These are phyloP conservation scores for Fragaria vesca DNA, from an alignment of 306 rosid genomes.

Conservation along the genomic window DNA sequence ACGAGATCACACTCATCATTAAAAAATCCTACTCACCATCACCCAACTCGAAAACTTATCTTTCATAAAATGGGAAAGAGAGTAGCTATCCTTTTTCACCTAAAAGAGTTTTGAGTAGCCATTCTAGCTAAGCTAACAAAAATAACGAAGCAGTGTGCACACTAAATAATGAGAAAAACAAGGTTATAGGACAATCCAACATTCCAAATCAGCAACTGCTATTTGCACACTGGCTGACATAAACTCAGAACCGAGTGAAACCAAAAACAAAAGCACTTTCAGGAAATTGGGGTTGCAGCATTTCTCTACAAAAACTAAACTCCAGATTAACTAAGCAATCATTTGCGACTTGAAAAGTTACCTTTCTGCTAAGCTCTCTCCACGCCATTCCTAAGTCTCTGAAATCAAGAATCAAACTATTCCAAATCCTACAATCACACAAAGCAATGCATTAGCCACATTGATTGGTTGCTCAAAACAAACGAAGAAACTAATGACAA, in stretches of 20 bases:
- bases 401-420: background rate
- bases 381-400: constrained; percentile 78
- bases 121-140: background rate
- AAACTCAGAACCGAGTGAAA: constrained; percentile 2
- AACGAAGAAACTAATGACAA: background rate
- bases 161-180: background rate
- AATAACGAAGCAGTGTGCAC: background rate
- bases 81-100: background rate
- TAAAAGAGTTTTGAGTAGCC: background rate
- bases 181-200: background rate
- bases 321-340: background rate
- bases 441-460: constrained; percentile 8
- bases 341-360: constrained; percentile 12
- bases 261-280: background rate
- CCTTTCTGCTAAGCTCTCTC: constrained; percentile 67
- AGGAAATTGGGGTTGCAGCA: background rate
- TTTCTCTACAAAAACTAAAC: background rate
- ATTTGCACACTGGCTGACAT: background rate
- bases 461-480: background rate
- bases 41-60: background rate
- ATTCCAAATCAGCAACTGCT: background rate
- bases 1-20: background rate
- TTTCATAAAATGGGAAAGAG: background rate
- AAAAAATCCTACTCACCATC: background rate
- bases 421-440: background rate